phyloP scores from a whole-genome alignment of 176 grass and related monocot genomes.

The Otatea glauca region DNA sequence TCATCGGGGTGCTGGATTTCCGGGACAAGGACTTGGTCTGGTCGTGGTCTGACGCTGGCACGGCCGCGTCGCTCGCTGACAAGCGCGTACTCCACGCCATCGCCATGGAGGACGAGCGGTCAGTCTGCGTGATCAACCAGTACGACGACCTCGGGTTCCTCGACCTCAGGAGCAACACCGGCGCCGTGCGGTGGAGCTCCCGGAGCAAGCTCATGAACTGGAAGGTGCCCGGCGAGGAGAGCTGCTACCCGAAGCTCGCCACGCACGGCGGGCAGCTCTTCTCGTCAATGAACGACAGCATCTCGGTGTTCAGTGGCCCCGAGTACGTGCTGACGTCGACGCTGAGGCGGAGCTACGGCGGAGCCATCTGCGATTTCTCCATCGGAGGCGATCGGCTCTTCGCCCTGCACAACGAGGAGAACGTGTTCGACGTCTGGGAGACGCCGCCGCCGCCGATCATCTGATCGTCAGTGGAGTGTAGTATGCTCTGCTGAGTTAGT shows the following conservation, averaged over 20 bases:
- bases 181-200: slow-evolving; percentile 85
- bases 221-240: slow-evolving; percentile 77
- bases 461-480: slow-evolving; percentile 40
- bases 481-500: not conserved
- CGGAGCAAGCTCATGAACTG: slow-evolving; percentile 89
- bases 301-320: slow-evolving; percentile 91
- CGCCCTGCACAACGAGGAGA: slow-evolving; percentile 92
- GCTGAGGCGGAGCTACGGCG: slow-evolving; percentile 72
- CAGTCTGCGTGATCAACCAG: slow-evolving; percentile 92
- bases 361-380: slow-evolving; percentile 95
- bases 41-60: slow-evolving; percentile 90
- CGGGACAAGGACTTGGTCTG: slow-evolving; percentile 68
- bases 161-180: slow-evolving; percentile 57
- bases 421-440: slow-evolving; percentile 99
- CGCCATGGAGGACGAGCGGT: slow-evolving; percentile 75
- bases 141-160: slow-evolving; percentile 98
- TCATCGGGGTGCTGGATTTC: slow-evolving; percentile 89
- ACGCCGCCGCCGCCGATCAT: slow-evolving; percentile 83
- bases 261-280: slow-evolving; percentile 92
- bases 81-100: slow-evolving; percentile 97
- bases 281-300: slow-evolving; percentile 93
- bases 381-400: slow-evolving; percentile 92
- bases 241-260: slow-evolving; percentile 96
- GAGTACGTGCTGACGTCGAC: slow-evolving; percentile 88
- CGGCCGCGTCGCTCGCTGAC: slow-evolving; percentile 67